Evolutionary conservation across 2,329 filamentous ascomycete species (phyloP).

Genomic region (Calonectria henricotiae): DNA sequence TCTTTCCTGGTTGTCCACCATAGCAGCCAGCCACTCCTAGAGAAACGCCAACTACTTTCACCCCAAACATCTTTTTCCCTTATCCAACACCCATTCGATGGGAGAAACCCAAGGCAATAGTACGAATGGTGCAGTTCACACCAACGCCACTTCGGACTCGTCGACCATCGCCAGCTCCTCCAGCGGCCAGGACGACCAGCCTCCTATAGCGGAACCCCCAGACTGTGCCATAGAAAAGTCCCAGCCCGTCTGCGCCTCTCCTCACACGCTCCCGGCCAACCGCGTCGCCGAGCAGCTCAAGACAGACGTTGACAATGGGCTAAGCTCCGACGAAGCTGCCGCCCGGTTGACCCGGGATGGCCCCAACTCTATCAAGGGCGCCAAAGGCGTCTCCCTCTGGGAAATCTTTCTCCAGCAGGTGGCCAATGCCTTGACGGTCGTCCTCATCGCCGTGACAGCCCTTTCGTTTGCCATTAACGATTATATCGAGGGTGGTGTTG

Average conservation of each 20-base stretch:
- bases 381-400: constrained; percentile 81
- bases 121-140: constrained; percentile 63
- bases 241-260: constrained; percentile 42
- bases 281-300: constrained; percentile 59
- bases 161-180: constrained; percentile 54
- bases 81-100: constrained; percentile 61
- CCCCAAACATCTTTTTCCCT: constrained; percentile 42
- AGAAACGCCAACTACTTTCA: constrained; percentile 26
- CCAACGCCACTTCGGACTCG: constrained; percentile 60
- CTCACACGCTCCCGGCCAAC: constrained; percentile 59
- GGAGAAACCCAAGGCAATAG: constrained; percentile 59
- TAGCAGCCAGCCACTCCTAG: constrained; percentile 32
- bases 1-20: constrained; percentile 40
- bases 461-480: constrained; percentile 77
- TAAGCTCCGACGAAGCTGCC: constrained; percentile 75
- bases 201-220: constrained; percentile 60
- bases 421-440: constrained; percentile 83
- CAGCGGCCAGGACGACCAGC: constrained; percentile 58
- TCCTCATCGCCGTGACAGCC: constrained; percentile 83
- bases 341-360: constrained; percentile 78
- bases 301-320: constrained; percentile 71
- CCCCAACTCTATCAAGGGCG: constrained; percentile 80
- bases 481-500: constrained; percentile 76
- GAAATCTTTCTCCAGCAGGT: constrained; percentile 84
- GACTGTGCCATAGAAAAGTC: constrained; percentile 59